Conservation (phyloP, 805 yeast genomes). For the Kregervanrija delftensis region DNA sequence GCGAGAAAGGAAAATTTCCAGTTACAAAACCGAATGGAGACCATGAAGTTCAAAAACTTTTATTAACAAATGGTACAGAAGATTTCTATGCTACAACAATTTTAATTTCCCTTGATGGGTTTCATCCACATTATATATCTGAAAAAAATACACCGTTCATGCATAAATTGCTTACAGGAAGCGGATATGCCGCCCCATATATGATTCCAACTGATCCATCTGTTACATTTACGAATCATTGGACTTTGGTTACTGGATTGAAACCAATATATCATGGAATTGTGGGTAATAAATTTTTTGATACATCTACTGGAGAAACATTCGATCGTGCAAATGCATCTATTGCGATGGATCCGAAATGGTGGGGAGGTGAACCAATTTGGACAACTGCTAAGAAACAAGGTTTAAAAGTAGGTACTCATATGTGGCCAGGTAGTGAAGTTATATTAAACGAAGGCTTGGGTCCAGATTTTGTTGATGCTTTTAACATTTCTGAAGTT, state of each 20-base stretch:
- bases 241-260: constrained; percentile 84
- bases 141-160: constrained; percentile 62
- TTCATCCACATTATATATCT: constrained; percentile 83
- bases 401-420: constrained; percentile 64
- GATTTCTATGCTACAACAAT: constrained; percentile 74
- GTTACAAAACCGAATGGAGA: not conserved
- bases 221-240: constrained; percentile 86
- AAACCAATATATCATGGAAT: constrained; percentile 83
- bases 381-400: constrained; percentile 73
- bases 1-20: not conserved
- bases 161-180: constrained; percentile 46
- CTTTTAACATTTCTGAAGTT: constrained; percentile 57
- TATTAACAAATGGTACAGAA: constrained; percentile 54
- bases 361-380: constrained; percentile 89
- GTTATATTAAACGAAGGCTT: constrained; percentile 43
- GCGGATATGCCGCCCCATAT: constrained; percentile 64
- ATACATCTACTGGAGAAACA: constrained; percentile 44
- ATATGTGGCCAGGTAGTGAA: constrained; percentile 96
- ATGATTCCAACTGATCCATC: constrained; percentile 87
- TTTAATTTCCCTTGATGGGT: constrained; percentile 77
- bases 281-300: constrained; percentile 75
- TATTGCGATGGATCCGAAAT: constrained; percentile 46
- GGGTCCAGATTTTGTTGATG: constrained; percentile 51
- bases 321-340: constrained; percentile 59
- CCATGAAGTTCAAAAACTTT: constrained; percentile 12